phyloP scores from a whole-genome alignment of 306 rosid genomes.

The Corylus heterophylla region DNA sequence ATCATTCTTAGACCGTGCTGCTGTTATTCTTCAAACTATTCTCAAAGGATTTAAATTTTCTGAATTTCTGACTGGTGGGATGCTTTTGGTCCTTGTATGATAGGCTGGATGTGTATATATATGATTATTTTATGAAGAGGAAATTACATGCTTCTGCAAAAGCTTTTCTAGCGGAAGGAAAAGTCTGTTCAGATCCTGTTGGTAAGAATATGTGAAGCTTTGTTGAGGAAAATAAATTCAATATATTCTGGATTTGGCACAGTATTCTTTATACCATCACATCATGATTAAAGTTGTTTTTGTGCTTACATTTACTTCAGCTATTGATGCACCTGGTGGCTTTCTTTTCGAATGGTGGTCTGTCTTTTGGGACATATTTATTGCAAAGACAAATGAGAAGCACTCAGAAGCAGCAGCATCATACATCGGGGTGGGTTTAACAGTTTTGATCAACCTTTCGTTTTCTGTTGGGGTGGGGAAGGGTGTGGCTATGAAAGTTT shows the following conservation, averaged over 20 bases:
- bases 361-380: slow-evolving; percentile 75
- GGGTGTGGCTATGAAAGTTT: not conserved
- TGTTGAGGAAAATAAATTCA: slow-evolving; percentile 8
- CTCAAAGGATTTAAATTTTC: not conserved
- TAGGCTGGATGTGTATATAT: slow-evolving; percentile 79
- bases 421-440: slow-evolving; percentile 51
- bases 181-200: slow-evolving; percentile 49
- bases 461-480: not conserved
- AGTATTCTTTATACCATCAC: not conserved
- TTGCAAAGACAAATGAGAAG: slow-evolving; percentile 52
- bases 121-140: slow-evolving; percentile 67
- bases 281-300: slow-evolving; percentile 9
- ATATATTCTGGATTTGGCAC: not conserved
- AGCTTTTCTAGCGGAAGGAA: slow-evolving; percentile 65
- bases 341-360: slow-evolving; percentile 97
- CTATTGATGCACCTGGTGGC: slow-evolving; percentile 67
- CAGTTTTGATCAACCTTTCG: not conserved
- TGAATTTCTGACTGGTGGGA: slow-evolving; percentile 3
- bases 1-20: not conserved
- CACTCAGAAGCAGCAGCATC: slow-evolving; percentile 66
- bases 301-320: slow-evolving; percentile 41
- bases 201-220: slow-evolving; percentile 46
- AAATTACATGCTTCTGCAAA: slow-evolving; percentile 66
- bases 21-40: not conserved
- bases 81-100: slow-evolving; percentile 12